phyloP scores from a whole-genome alignment of 2,329 filamentous ascomycete genomes.

The Macrophomina tecta region DNA sequence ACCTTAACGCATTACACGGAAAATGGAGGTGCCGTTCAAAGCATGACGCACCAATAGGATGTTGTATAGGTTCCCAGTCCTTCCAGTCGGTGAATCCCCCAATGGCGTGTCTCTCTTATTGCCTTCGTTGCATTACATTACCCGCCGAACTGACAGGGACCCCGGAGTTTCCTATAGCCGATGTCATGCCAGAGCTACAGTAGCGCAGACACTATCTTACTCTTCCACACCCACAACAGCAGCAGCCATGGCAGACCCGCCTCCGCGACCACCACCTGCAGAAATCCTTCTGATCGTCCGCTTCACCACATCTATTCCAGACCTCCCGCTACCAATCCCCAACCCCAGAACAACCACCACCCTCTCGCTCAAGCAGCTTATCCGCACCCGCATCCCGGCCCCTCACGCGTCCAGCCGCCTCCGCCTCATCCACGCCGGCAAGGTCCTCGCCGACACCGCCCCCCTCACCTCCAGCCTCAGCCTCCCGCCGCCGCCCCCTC shows the following conservation, averaged over 20 bases:
- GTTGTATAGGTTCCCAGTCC: too few relatives aligned
- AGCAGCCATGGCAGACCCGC: constrained; percentile 5
- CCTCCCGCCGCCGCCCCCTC: constrained; percentile 63
- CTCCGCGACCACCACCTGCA: constrained; percentile 20
- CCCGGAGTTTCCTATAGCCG: constrained; percentile 2
- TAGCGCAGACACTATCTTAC: background rate
- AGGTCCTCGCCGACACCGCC: constrained; percentile 76
- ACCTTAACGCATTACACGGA: too few relatives aligned
- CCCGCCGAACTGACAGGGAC: background rate
- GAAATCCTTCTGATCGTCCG: constrained; percentile 71
- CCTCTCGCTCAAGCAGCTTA: constrained; percentile 79
- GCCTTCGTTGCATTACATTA: too few relatives aligned
- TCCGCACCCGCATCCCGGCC: constrained; percentile 72
- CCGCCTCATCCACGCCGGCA: constrained; percentile 88
- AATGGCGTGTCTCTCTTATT: too few relatives aligned
- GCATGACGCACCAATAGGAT: too few relatives aligned
- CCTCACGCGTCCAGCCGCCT: constrained; percentile 72
- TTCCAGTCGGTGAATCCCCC: too few relatives aligned
- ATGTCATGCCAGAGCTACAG: constrained; percentile 14
- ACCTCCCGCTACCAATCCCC: constrained; percentile 78
- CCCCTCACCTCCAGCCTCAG: constrained; percentile 73
- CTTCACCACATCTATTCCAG: constrained; percentile 84
- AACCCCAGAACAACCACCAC: constrained; percentile 73
- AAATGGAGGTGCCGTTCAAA: too few relatives aligned
- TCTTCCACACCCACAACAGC: background rate